phyloP scores from a whole-genome alignment of 371 early-diverging fungal species.

The Mycotypha africana region DNA sequence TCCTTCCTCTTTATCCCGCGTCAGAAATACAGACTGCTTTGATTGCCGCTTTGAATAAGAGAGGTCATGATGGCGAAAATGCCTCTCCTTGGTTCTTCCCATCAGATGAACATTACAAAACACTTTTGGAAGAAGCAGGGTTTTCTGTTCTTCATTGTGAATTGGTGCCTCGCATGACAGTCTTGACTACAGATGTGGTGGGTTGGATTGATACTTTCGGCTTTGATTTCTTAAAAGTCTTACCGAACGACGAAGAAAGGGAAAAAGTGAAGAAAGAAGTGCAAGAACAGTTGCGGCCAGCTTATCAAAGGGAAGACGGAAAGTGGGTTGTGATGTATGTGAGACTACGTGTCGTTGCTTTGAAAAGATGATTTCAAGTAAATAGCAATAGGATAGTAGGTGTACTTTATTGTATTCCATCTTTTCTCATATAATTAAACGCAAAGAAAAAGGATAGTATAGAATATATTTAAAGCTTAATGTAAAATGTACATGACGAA shows the following conservation, averaged over 20 bases:
- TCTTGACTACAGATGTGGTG: slow-evolving; percentile 46
- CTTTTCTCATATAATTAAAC: no score
- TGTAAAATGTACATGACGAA: no score
- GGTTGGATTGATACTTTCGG: slow-evolving; percentile 75
- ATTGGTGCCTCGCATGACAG: slow-evolving; percentile 52
- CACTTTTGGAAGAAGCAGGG: slow-evolving; percentile 50
- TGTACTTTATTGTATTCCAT: background rate
- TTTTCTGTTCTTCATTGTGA: slow-evolving; percentile 43
- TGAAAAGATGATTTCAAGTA: slow-evolving; percentile 12
- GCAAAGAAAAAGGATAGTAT: background rate
- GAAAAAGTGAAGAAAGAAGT: slow-evolving; percentile 41
- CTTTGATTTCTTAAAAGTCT: slow-evolving; percentile 39
- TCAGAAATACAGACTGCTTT: slow-evolving; percentile 50
- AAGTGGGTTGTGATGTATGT: slow-evolving; percentile 57
- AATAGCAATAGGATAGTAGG: background rate
- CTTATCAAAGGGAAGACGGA: slow-evolving; percentile 48
- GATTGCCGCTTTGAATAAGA: slow-evolving; percentile 48
- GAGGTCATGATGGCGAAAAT: slow-evolving; percentile 47
- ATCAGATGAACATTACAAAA: slow-evolving; percentile 42
- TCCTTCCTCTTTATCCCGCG: background rate
- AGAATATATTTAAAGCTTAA: slow-evolving; percentile 3
- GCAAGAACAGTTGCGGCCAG: slow-evolving; percentile 37
- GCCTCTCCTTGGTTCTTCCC: slow-evolving; percentile 71
- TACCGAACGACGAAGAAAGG: slow-evolving; percentile 33
- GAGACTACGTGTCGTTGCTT: slow-evolving; percentile 42